Evolutionary conservation across 768 basidiomycete species (phyloP), one percentile per base, ranked within the genome.

Genomic region (Lactarius hatsudake): DNA sequence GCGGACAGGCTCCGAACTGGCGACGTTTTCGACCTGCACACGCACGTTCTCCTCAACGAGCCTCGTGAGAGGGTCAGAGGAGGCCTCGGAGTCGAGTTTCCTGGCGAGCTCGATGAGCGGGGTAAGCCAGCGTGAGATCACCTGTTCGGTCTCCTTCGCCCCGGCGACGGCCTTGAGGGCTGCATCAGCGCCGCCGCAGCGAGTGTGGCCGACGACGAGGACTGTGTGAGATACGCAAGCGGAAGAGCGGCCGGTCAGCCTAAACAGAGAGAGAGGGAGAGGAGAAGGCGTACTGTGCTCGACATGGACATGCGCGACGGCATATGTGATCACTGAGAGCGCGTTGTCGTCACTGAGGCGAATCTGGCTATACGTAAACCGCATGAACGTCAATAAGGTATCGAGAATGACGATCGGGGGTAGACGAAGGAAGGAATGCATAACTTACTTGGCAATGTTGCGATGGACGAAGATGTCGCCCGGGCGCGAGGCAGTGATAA

Each of bases 121-220:
- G 32, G 81, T 79, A 56, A 94, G 80, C 90, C 91, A 95, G 60
- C 85, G 84, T 32, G 82, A 82, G 70, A 95, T 82, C 9, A 87
- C 81, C 0, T 82, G 75, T 62, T 59, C 68, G 57, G 36, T 32
- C n/a, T 55, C 72, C 28, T 75, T 73, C 36, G 71, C 76, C 32
- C 26, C 8, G 70, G 62, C 18, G 77, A 79, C 81, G 53, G 85
- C 83, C 0, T 74, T 71, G 48, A 85, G 77, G 59, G 86, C 86
- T 5, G 88, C 86, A 0, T 78, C 75, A 3, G 85, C 89, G 61
- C 94, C 94, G 63, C 92, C 94, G 74, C 94, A 96, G 63, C 86
- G 80, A 13, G 88, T 87, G 75, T 96, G 94, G 20, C 94, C 94
- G 30, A 89, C 90, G 72, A 96, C 79, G 68, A 93, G 79, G 67